Evolutionary conservation across 2,329 filamentous ascomycete species (phyloP).

Genomic region (Cladophialophora bantiana): DNA sequence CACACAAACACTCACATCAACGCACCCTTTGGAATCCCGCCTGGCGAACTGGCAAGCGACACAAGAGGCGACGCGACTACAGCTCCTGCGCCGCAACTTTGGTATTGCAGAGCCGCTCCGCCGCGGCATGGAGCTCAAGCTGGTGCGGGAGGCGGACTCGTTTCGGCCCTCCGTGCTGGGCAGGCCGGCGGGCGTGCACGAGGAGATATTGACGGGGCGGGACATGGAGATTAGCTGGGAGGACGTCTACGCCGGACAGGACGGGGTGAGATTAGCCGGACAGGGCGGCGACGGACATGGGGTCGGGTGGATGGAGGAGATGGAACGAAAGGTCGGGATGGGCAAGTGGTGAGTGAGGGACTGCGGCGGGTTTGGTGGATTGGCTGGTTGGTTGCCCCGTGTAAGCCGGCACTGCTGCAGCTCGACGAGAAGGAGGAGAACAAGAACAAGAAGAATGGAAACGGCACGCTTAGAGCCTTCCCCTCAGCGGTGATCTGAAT

Average conservation of each 20-base stretch:
- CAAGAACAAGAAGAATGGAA: not conserved
- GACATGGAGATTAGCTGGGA: constrained; percentile 87
- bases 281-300: constrained; percentile 35
- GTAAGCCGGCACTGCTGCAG: no score
- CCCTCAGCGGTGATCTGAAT: no score
- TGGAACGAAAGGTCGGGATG: constrained; percentile 42
- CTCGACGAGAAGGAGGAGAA: not conserved
- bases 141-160: constrained; percentile 74
- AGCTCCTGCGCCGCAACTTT: constrained; percentile 82
- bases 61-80: constrained; percentile 87
- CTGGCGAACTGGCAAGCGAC: constrained; percentile 89
- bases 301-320: constrained; percentile 39
- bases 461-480: not conserved
- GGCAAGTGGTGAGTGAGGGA: constrained; percentile 36
- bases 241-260: constrained; percentile 66
- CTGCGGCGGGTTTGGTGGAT: not conserved
- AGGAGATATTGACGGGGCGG: constrained; percentile 83
- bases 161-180: constrained; percentile 78
- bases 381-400: not conserved
- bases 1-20: constrained; percentile 57
- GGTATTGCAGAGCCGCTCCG: constrained; percentile 92
- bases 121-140: constrained; percentile 93
- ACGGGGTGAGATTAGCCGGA: constrained; percentile 35
- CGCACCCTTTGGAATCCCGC: constrained; percentile 90
- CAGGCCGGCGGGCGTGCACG: constrained; percentile 67